Conservation (phyloP, 2,329 filamentous ascomycete species). For the Fusarium nisikadoi region DNA sequence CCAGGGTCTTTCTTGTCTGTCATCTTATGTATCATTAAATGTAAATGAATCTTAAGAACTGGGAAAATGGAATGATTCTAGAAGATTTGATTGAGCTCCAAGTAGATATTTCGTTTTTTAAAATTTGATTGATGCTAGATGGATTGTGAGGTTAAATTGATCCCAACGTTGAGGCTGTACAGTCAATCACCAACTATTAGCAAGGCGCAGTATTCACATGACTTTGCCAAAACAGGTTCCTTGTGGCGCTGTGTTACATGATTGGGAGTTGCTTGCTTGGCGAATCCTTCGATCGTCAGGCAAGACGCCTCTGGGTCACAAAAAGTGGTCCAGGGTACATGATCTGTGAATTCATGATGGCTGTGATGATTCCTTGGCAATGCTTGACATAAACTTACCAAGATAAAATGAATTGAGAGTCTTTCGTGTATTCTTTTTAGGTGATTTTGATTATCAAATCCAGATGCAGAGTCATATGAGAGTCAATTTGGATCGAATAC, state of each 20-base stretch:
- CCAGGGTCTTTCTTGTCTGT: neutral
- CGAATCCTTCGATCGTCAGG: neutral
- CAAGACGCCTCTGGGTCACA: neutral
- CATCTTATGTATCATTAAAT: neutral
- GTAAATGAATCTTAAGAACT: neutral
- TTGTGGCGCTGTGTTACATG: neutral
- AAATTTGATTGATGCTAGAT: neutral
- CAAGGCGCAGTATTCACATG: conserved; percentile 12
- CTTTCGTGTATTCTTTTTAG: too few relatives aligned
- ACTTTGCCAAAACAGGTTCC: neutral
- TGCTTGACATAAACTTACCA: neutral
- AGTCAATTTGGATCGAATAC: rapidly evolving
- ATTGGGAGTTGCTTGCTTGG: conserved; percentile 9
- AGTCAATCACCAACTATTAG: neutral
- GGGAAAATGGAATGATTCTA: neutral
- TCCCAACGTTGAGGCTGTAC: neutral
- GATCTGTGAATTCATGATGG: neutral
- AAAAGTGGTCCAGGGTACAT: neutral
- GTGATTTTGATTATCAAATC: neutral
- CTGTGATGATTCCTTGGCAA: neutral
- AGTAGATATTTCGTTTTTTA: neutral
- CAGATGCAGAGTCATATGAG: neutral
- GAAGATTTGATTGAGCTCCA: rapidly evolving
- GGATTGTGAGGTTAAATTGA: neutral
- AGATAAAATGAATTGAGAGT: too few relatives aligned